Evolutionary conservation across 2,329 filamentous ascomycete genomes (phyloP), one percentile per base, ranked within the genome.

Genomic region (Cercospora sojina): DNA sequence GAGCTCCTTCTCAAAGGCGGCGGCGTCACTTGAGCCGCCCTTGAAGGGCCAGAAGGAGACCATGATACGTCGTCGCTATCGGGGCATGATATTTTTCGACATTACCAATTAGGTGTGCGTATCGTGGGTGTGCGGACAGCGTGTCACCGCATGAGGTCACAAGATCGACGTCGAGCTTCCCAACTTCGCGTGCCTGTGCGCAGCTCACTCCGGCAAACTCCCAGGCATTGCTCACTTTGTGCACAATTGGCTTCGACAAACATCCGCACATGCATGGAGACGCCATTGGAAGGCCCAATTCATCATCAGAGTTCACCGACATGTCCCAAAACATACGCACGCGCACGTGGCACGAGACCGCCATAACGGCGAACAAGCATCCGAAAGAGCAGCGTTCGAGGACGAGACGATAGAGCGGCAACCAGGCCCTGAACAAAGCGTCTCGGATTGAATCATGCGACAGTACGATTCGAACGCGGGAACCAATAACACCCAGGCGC

Each of bases 1-100:
- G 31, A 99, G 88, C 2, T 90, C 88, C 83, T 93, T 97, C 81
- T 99, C 95, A 77, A 98, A 99, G 3, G 90, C 91, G 60, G 93
- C 93, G 27, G 95, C 90, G 71, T 93, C 96, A 77, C 87, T 90
- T 77, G 90, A 86, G 75, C 91, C 86, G 80, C 96, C 91, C 83
- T 87, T 88, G 88, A 90, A 96, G 70, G 92, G 91, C 91, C 92
- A 95, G 72, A 95, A 85, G 62, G 89, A 91, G 74, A 93, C 90
- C 91, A 95, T 95, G n/a, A 66, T 73, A 65, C 64, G 60, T 51
- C 64, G 53, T 56, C 16, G 27, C 27, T 56, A 56, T 27, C 53
- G 53, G 53, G 8, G n/a, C 53, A 56, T 56, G 27, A 27, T 56
- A 27, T 29, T 56, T n/a, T 31, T 32, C 16, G 53, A 32, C 53